phyloP scores from a whole-genome alignment of 805 yeast species.

The Hanseniaspora singularis region DNA sequence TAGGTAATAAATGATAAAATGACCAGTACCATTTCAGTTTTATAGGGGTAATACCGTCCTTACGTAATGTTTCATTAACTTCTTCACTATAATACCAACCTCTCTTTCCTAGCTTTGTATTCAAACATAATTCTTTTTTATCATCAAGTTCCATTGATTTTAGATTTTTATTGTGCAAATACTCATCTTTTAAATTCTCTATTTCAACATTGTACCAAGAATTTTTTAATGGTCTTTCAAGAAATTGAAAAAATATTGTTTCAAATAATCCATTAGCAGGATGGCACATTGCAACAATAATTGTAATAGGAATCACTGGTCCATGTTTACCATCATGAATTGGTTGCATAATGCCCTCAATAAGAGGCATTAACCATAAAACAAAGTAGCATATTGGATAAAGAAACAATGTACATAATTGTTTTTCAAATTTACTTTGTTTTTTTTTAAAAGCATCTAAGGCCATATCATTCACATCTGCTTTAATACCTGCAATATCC shows the following conservation, averaged over 20 bases:
- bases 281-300: constrained; percentile 62
- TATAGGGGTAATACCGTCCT: background rate
- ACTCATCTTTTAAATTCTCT: constrained; percentile 20
- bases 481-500: constrained; percentile 35
- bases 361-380: constrained; percentile 72
- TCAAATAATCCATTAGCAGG: constrained; percentile 74
- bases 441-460: constrained; percentile 50
- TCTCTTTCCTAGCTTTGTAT: constrained; percentile 21
- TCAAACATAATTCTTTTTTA: constrained; percentile 19
- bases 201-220: constrained; percentile 28
- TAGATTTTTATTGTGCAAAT: constrained; percentile 22
- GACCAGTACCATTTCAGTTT: constrained; percentile 21
- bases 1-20: constrained; percentile 23
- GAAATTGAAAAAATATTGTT: constrained; percentile 57
- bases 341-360: constrained; percentile 48
- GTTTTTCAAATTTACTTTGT: constrained; percentile 59
- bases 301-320: constrained; percentile 51
- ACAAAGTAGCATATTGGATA: constrained; percentile 75
- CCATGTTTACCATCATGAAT: constrained; percentile 37
- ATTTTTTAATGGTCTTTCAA: constrained; percentile 70
- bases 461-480: constrained; percentile 32
- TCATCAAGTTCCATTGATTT: constrained; percentile 20
- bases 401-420: constrained; percentile 65
- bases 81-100: constrained; percentile 29
- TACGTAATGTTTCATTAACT: constrained; percentile 20